Percentiles rank a stretch among this genome's conserved stretches.
phyloP scores from a whole-genome alignment of 192 early-diverging fungal species.

The Mortierella hygrophila region DNA sequence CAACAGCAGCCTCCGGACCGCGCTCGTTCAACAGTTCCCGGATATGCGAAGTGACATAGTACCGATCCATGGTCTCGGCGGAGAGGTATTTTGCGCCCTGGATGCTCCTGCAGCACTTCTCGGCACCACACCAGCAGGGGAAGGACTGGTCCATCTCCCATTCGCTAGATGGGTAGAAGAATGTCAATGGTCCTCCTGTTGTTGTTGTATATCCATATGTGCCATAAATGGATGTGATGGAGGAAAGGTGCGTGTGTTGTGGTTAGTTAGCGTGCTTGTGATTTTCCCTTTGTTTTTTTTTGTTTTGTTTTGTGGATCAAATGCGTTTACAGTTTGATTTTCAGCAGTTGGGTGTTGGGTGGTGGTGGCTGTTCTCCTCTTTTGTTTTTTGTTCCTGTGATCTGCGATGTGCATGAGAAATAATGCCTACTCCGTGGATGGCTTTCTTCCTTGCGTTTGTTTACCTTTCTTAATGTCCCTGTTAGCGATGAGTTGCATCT shows the following conservation, averaged over 20 bases:
- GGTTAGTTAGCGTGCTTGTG: background rate
- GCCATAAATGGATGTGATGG: background rate
- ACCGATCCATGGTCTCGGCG: constrained; percentile 42
- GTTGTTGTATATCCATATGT: too few species aligned
- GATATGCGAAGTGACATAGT: constrained; percentile 60
- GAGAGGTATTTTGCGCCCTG: constrained; percentile 61
- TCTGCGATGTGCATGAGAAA: too few species aligned
- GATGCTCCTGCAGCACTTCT: constrained; percentile 60
- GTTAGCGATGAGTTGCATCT: constrained; percentile 50
- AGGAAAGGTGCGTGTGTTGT: background rate
- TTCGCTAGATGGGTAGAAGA: constrained; percentile 71
- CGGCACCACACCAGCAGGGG: constrained; percentile 64
- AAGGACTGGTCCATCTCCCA: constrained; percentile 75
- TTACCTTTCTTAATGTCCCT: constrained; percentile 55
- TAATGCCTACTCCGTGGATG: background rate
- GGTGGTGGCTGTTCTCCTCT: too few species aligned
- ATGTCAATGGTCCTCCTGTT: constrained; percentile 59
- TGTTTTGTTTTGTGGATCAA: too few species aligned
- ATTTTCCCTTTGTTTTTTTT: too few species aligned
- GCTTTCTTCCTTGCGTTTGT: constrained; percentile 1
- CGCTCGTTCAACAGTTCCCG: constrained; percentile 36
- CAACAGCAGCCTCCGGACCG: background rate
- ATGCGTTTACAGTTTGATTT: too few species aligned
- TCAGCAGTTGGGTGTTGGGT: too few species aligned
- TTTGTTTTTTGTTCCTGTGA: too few species aligned